Evolutionary conservation across 192 early-diverging fungal species (phyloP).

Genomic region (Lunasporangiospora selenospora): DNA sequence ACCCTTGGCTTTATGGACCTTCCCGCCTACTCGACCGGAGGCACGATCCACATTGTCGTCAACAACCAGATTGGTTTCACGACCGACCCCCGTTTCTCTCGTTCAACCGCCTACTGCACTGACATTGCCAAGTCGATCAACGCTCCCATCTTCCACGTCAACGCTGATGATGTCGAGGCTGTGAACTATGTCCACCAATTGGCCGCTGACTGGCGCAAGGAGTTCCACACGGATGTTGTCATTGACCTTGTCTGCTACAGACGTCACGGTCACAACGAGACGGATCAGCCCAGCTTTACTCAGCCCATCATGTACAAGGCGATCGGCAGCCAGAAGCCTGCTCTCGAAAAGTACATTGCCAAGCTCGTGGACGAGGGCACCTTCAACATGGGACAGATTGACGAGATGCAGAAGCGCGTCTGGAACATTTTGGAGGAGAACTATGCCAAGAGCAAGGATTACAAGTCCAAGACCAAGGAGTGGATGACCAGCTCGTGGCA

Average conservation of each 20-base stretch:
- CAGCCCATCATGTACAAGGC: conserved; percentile 97
- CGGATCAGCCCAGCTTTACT: conserved; percentile 98
- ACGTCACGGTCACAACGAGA: conserved; percentile 98
- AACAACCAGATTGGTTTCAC: conserved; percentile 99
- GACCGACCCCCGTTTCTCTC: conserved; percentile 94
- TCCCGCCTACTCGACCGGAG: conserved; percentile 95
- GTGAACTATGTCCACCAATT: conserved; percentile 95
- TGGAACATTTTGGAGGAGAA: conserved; percentile 94
- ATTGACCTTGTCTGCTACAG: conserved; percentile 98
- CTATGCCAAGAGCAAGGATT: conserved; percentile 87
- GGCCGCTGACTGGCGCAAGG: conserved; percentile 95
- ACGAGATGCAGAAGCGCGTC: conserved; percentile 89
- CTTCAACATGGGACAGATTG: conserved; percentile 82
- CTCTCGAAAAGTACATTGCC: conserved; percentile 83
- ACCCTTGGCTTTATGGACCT: conserved; percentile 95
- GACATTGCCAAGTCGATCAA: conserved; percentile 97
- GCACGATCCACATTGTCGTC: conserved; percentile 92
- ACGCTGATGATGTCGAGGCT: conserved; percentile 97
- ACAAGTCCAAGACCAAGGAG: conserved; percentile 89
- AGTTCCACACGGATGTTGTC: conserved; percentile 96
- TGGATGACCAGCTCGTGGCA: conserved; percentile 97
- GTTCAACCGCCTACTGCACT: conserved; percentile 95
- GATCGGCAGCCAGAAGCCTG: conserved; percentile 86
- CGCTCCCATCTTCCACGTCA: conserved; percentile 99
- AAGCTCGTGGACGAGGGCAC: conserved; percentile 86